Base-by-base conservation (phyloP, 768 basidiomycete species). In the Pulveroboletus sp. region DNA sequence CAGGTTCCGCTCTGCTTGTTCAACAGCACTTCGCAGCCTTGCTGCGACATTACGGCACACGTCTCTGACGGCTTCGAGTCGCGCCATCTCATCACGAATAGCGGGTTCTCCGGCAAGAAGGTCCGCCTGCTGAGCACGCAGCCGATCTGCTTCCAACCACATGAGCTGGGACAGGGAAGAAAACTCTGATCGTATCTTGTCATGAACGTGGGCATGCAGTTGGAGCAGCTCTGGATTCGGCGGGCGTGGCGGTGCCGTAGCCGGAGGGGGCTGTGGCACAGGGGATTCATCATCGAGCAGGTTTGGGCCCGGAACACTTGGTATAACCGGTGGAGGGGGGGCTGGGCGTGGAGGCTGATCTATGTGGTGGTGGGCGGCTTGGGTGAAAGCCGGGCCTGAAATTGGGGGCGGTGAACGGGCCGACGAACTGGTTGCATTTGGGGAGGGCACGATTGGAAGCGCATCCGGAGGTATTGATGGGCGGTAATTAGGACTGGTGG, bases 41-140 rank as follows among this genome's bases (percentile, higher is more conserved):
- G 74, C 76, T 39, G 85, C 80, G 36, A 94, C 93, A 47, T 77
- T 81, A 57, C 74, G 77, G 69, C 96, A 98, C 26, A 99, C 94
- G 61, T 89, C 89, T 49, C 85, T 76, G 24, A 99, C 96, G 18
- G 94, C 95, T 71, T 90, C 88, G 35, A 99, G 75, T 14, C 96
- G 79, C 3, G 83, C 89, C 89, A 93, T 95, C 73, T 99, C 96
- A 71, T 99, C 96, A 46, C 83, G 81, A 55, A 99, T 89, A 9
- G 95, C 95, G 39, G 95, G 93, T 66, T 87, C 88, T 4, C 94
- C 96, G 51, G 85, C 79, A 41, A 87, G 79, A 57, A 98, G 81
- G 72, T 97, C 93, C 36, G 80, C 69, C 61, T 91, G 87, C 56
- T 93, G 82, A 39, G 86, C 81, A 38, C 86, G 83, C 48, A 96